Evolutionary conservation across 164 flowering plant species (phyloP).

Genomic region (Kalanchoe fedtschenkoi): DNA sequence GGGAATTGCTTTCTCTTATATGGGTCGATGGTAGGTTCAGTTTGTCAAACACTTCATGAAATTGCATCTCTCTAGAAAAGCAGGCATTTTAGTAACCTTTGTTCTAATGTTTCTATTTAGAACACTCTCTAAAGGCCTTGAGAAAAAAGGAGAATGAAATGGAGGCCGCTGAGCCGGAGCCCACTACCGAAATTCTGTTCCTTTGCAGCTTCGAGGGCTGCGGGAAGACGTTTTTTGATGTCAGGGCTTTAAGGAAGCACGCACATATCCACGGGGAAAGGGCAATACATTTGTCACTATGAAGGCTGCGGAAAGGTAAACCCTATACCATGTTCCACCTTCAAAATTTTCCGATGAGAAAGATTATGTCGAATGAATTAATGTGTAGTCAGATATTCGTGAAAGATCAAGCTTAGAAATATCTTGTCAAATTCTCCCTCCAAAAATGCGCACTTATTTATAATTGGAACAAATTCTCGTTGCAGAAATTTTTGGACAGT

Average conservation of each 20-base stretch:
- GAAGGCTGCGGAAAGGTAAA: constrained; percentile 87
- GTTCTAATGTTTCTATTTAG: constrained; percentile 22
- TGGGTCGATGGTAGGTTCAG: constrained; percentile 73
- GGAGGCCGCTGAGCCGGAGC: constrained; percentile 62
- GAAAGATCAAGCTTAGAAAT: not conserved
- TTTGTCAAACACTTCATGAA: not conserved
- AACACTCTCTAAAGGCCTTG: constrained; percentile 49
- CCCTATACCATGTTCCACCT: no score
- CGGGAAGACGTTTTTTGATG: constrained; percentile 94
- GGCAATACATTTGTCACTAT: constrained; percentile 78
- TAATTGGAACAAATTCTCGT: constrained; percentile 7
- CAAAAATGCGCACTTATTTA: not conserved
- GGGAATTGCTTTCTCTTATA: constrained; percentile 69
- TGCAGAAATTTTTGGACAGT: constrained; percentile 98
- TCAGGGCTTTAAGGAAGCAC: constrained; percentile 89
- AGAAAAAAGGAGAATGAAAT: constrained; percentile 61
- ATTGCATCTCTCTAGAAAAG: not conserved
- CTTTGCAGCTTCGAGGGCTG: constrained; percentile 97
- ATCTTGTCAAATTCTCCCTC: not conserved
- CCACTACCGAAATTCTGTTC: constrained; percentile 92
- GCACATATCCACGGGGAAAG: constrained; percentile 97
- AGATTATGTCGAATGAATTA: no score
- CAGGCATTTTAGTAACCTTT: no score
- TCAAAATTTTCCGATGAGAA: no score
- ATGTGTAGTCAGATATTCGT: no score